These are phyloP conservation scores for Dipteronia sinensis DNA, from an alignment of 345 rosid species.

Conservation along the genomic window DNA sequence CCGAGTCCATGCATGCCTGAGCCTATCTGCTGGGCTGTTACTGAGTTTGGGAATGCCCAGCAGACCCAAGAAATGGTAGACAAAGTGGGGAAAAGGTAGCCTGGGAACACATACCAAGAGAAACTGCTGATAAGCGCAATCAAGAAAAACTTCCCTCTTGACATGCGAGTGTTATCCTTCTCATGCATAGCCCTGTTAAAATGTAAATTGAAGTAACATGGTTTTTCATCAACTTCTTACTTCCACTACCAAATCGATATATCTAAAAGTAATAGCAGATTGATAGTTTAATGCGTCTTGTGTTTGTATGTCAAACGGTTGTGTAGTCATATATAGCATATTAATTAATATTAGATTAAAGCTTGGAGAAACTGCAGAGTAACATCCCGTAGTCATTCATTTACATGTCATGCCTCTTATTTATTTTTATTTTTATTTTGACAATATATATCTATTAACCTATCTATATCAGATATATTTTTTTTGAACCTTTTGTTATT, in stretches of 20 bases:
- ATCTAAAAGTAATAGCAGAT: too few species aligned
- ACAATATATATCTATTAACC: too few species aligned
- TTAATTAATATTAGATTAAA: too few species aligned
- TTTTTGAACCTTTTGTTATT: too few species aligned
- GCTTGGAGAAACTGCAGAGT: too few species aligned
- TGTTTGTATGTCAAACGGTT: too few species aligned
- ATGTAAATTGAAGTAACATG: not conserved
- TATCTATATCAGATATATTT: too few species aligned
- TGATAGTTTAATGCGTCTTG: too few species aligned
- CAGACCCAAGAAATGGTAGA: conserved; percentile 59
- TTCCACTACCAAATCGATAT: not conserved
- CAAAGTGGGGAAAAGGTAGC: conserved; percentile 53
- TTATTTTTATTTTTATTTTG: too few species aligned
- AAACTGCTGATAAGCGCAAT: conserved; percentile 62
- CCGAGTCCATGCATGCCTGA: conserved; percentile 66
- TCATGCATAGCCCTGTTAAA: conserved; percentile 55
- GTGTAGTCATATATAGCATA: too few species aligned
- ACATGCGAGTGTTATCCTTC: conserved; percentile 49
- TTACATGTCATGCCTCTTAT: too few species aligned
- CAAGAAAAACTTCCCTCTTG: conserved; percentile 64
- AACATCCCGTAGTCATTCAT: too few species aligned
- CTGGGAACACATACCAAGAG: conserved; percentile 62
- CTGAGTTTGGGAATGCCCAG: conserved; percentile 57
- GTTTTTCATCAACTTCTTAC: not conserved
- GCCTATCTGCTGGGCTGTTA: conserved; percentile 56